Percentiles rank a stretch among this genome's conserved stretches.
phyloP scores from a whole-genome alignment of 768 basidiomycete genomes.

The Lentinula aciculospora region DNA sequence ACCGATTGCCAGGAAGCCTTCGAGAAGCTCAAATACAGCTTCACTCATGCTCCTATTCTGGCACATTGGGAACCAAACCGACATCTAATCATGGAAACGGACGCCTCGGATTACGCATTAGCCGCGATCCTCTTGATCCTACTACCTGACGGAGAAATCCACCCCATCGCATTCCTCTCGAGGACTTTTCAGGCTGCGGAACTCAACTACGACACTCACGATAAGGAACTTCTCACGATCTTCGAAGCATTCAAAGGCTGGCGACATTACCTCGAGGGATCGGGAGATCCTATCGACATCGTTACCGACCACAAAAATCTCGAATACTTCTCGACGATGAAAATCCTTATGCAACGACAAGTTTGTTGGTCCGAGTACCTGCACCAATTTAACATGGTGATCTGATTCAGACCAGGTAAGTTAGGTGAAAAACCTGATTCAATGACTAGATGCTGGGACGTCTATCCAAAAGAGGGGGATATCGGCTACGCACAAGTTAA shows the following conservation, averaged over 20 bases:
- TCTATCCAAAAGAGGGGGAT: conserved; percentile 22
- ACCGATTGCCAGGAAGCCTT: no score
- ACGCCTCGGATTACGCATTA: no score
- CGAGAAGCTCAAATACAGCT: no score
- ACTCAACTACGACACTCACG: background rate
- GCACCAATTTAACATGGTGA: no score
- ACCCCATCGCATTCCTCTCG: no score
- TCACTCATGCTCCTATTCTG: no score
- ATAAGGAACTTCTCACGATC: background rate
- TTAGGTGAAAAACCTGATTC: conserved; percentile 18
- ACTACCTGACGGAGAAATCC: no score
- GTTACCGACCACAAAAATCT: background rate
- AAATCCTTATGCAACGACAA: background rate
- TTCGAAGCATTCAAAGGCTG: background rate
- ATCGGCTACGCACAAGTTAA: conserved; percentile 17
- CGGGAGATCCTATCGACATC: background rate
- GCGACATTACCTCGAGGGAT: background rate
- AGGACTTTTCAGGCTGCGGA: no score
- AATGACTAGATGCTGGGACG: conserved; percentile 19
- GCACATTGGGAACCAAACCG: no score
- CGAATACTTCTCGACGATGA: background rate
- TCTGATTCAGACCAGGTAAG: conserved; percentile 1
- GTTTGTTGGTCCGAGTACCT: background rate
- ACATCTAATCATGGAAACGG: no score
- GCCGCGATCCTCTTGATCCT: no score